Conservation (phyloP, 345 rosid species). For the Camelina laxa region DNA sequence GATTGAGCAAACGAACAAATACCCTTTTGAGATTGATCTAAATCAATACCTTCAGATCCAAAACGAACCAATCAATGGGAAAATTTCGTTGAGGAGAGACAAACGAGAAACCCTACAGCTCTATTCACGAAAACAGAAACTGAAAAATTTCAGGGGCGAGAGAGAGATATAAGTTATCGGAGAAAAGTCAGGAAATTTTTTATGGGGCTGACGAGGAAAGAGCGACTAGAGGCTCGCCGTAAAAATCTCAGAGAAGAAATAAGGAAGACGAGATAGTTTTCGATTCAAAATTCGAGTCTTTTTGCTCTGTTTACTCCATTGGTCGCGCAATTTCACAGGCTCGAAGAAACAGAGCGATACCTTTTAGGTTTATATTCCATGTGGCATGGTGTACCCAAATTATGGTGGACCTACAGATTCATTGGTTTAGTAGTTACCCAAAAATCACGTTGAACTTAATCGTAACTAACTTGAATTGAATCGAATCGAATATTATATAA, state of each 20-base stretch:
- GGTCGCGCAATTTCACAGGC: conserved; percentile 37
- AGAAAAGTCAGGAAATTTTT: conserved; percentile 24
- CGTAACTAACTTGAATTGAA: neutral
- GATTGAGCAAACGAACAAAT: neutral
- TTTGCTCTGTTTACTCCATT: conserved; percentile 33
- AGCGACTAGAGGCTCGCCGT: conserved; percentile 29
- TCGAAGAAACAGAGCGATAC: conserved; percentile 16
- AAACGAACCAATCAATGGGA: conserved; percentile 6
- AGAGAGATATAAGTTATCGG: conserved; percentile 1
- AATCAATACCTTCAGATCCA: conserved; percentile 2
- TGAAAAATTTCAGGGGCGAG: neutral
- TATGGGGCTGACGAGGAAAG: neutral
- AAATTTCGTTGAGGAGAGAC: conserved; percentile 4
- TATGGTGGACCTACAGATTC: conserved; percentile 18
- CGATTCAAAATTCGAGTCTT: conserved; percentile 32
- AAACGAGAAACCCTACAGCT: conserved; percentile 24
- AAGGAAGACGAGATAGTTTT: conserved; percentile 21
- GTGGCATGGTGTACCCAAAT: conserved; percentile 19
- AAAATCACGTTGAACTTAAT: too few species aligned
- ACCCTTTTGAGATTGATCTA: conserved; percentile 13
- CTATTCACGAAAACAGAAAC: conserved; percentile 13
- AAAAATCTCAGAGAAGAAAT: conserved; percentile 24
- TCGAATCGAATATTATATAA: neutral
- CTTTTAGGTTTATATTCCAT: conserved; percentile 4
- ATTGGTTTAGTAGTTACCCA: neutral